A percentile compares a stretch with the other conserved stretches of the same genome.
Conservation (phyloP, 371 early-diverging fungal genomes). For the Saksenaea oblongispora region DNA sequence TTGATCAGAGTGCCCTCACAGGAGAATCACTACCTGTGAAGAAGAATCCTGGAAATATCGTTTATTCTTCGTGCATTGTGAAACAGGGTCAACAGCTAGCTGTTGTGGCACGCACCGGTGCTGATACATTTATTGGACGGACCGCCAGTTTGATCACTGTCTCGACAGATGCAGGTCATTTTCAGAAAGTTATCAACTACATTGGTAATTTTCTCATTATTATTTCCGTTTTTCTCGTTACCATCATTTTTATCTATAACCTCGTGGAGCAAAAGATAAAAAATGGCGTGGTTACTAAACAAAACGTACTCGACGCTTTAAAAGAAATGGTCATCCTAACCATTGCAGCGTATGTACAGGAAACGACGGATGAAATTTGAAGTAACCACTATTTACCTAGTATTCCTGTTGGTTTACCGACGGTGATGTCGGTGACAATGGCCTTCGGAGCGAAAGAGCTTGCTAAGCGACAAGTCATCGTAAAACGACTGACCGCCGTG, state of each 20-base stretch:
- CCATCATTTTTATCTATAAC: conserved; percentile 79
- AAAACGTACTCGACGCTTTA: conserved; percentile 66
- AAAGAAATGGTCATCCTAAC: conserved; percentile 88
- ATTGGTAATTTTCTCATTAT: conserved; percentile 93
- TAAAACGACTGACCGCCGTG: conserved; percentile 92
- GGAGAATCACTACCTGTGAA: conserved; percentile 91
- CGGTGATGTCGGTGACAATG: conserved; percentile 97
- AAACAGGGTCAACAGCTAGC: conserved; percentile 91
- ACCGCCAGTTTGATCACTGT: conserved; percentile 88
- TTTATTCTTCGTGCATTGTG: conserved; percentile 88
- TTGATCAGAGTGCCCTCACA: conserved; percentile 96
- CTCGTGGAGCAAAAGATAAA: conserved; percentile 52
- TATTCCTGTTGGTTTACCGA: conserved; percentile 95
- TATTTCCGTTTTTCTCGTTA: conserved; percentile 79
- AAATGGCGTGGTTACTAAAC: conserved; percentile 33
- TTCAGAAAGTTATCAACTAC: conserved; percentile 88
- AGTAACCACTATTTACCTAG: conserved; percentile 13
- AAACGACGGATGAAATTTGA: background rate
- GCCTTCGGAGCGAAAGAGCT: conserved; percentile 94
- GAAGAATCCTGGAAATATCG: conserved; percentile 79
- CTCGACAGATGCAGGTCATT: conserved; percentile 85
- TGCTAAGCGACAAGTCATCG: conserved; percentile 91
- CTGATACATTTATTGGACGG: conserved; percentile 88
- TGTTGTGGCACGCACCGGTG: conserved; percentile 87
- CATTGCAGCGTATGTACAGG: conserved; percentile 76